Evolutionary conservation across 2,329 filamentous ascomycete genomes (phyloP).

Genomic region (Paraphaeosphaeria minitans): DNA sequence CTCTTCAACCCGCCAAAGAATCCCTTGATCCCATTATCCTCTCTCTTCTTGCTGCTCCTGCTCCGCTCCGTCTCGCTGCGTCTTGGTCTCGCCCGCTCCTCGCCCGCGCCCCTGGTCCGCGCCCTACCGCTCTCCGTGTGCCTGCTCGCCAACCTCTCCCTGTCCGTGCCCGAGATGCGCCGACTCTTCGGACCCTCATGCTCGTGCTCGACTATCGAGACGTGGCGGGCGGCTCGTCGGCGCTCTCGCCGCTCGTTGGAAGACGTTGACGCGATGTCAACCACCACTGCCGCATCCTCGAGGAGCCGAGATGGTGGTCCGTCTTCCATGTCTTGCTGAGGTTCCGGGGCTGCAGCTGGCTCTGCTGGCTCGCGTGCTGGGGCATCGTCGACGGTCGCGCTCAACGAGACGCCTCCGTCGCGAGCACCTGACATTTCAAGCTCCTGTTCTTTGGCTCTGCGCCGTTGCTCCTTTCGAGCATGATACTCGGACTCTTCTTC

Average conservation of each 20-base stretch:
- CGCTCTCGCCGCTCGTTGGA: conserved; percentile 35
- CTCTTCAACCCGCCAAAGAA: conserved; percentile 42
- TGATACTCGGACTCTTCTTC: conserved; percentile 43
- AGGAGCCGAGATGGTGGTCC: conserved; percentile 21
- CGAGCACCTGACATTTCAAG: conserved; percentile 35
- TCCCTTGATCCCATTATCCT: conserved; percentile 35
- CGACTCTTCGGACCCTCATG: conserved; percentile 35
- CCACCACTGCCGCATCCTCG: conserved; percentile 34
- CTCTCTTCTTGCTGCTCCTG: conserved; percentile 37
- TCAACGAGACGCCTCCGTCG: conserved; percentile 31
- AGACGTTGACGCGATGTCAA: conserved; percentile 34
- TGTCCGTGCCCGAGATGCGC: conserved; percentile 39
- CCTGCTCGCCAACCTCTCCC: conserved; percentile 34
- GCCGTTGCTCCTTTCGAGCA: conserved; percentile 36
- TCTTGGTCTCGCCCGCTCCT: conserved; percentile 29
- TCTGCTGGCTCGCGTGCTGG: conserved; percentile 29
- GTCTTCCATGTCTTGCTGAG: conserved; percentile 13
- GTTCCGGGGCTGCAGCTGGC: conserved; percentile 16
- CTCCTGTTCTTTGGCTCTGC: conserved; percentile 28
- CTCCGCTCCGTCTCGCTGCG: conserved; percentile 34
- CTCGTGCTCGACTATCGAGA: conserved; percentile 34
- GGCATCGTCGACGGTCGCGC: conserved; percentile 22
- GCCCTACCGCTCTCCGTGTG: conserved; percentile 36
- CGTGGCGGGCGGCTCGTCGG: conserved; percentile 26
- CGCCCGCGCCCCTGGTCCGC: conserved; percentile 29